Percentiles rank a stretch among this genome's conserved stretches.
phyloP scores from a whole-genome alignment of 768 basidiomycete species.

The Asterophora lycoperdoides region DNA sequence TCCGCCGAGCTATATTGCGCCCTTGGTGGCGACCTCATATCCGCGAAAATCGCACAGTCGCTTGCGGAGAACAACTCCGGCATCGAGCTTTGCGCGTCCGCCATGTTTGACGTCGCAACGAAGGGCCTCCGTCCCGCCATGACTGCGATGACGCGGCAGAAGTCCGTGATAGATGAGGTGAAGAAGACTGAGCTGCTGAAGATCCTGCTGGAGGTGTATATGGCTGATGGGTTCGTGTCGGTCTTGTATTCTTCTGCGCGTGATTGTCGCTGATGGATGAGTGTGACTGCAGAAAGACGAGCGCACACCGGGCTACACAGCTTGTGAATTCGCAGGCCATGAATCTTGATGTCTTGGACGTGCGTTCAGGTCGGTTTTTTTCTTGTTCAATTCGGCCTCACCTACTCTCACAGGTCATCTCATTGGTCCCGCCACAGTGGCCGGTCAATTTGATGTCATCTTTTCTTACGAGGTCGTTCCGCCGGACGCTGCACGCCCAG shows the following conservation, averaged over 20 bases:
- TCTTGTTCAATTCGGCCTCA: neutral
- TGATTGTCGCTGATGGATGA: neutral
- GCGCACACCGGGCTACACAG: conserved; percentile 55
- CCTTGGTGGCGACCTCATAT: conserved; percentile 70
- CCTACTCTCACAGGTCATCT: conserved; percentile 45
- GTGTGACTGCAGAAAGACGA: conserved; percentile 39
- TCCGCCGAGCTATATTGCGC: conserved; percentile 88
- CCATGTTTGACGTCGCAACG: conserved; percentile 34
- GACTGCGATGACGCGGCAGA: conserved; percentile 26
- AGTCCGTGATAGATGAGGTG: conserved; percentile 39
- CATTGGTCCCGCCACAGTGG: conserved; percentile 72
- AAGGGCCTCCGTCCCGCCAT: conserved; percentile 19
- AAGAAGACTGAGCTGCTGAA: conserved; percentile 58
- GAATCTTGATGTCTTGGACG: conserved; percentile 74
- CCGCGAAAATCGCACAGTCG: conserved; percentile 48
- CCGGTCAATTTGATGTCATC: conserved; percentile 65
- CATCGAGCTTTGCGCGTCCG: conserved; percentile 51
- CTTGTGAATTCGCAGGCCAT: conserved; percentile 78
- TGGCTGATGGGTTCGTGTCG: conserved; percentile 72
- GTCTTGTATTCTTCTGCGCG: conserved; percentile 1
- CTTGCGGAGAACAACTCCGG: conserved; percentile 43
- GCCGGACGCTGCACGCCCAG: conserved; percentile 64
- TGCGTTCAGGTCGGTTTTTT: conserved; percentile 31
- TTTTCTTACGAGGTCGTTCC: conserved; percentile 76
- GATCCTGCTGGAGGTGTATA: conserved; percentile 77